A percentile compares a stretch with the other conserved stretches of the same genome.
Evolutionary conservation across 768 basidiomycete genomes (phyloP).

Genomic region (Paxillus rubicundulus): DNA sequence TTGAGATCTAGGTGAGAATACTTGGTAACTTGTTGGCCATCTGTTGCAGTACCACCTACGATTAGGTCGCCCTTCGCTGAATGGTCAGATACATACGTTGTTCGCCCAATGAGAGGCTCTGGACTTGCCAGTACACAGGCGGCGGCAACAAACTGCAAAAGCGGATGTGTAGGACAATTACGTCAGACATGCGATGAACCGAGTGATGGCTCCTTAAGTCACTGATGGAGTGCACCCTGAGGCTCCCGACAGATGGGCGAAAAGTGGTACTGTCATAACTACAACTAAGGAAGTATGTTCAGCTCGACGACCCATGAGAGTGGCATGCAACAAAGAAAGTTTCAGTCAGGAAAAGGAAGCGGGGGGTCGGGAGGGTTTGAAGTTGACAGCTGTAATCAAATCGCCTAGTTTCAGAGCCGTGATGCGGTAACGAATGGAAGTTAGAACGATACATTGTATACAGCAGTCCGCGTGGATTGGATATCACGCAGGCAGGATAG

Average conservation of each 20-base stretch:
- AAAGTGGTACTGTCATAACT: not conserved
- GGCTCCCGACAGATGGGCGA: not conserved
- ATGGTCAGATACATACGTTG: not conserved
- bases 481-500: too few relatives aligned
- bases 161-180: not conserved
- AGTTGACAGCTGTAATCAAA: not conserved
- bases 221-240: too few relatives aligned
- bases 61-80: not conserved
- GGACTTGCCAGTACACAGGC: too few relatives aligned
- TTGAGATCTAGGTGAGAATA: not conserved
- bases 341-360: not conserved
- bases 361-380: too few relatives aligned
- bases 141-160: not conserved
- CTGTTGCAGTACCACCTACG: not conserved
- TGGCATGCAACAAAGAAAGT: not conserved
- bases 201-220: too few relatives aligned
- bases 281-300: slow-evolving; percentile 3
- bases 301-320: not conserved
- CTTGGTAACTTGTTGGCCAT: not conserved
- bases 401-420: slow-evolving; percentile 2
- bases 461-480: too few relatives aligned
- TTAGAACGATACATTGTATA: too few relatives aligned
- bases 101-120: not conserved
- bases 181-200: not conserved
- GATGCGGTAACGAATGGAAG: not conserved